Base-by-base conservation (phyloP, 768 basidiomycete species). In the Fomitopsis pulvina region DNA sequence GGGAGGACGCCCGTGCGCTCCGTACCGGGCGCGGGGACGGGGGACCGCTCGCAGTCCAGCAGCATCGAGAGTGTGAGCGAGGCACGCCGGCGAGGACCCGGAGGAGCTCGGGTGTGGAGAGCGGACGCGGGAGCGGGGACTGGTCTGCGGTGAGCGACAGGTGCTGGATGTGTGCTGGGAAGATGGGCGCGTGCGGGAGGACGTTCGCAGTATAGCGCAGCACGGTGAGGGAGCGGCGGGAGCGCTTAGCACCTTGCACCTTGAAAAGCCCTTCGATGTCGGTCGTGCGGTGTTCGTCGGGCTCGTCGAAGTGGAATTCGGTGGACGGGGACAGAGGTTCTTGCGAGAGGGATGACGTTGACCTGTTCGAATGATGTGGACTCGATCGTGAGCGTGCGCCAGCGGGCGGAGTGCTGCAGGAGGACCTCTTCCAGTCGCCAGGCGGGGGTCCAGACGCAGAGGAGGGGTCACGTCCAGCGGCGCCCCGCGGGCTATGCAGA, bases 401-500 rank as follows among this genome's bases (percentile, higher is more conserved):
- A 82, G 41, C 74, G 72, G 8, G 60, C 41, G 5, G 66, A 60
- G 43, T 64, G 71, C 20, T 61, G 55, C 34, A 70, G 52, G 41
- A 84, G 65, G 14, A 74, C 56, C n/a, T 63, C 59, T 48, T 45
- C 60, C 59, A 49, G 61, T 55, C 24, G 57, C 53, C 44, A 68
- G 60, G n/a, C 60, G 50, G 25, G 63, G 57, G 43, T 71, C 52
- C 55, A 51, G 5, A 56, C 50, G 12, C 50, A 45, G 12, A 73
- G 67, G 26, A 83, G n/a, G 41, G 18, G 72, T 71, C 55, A 80
- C 69, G 32, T 68, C 63, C 41, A 83, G 69, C 7, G 66, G 69
- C 16, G 70, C 70, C 25, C 65, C 60, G 37, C 65, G 65, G 7
- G 75, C 76, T 53, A 67, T 77, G 44, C 66, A 62, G 16, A 83